phyloP scores from a whole-genome alignment of 2,329 filamentous ascomycete genomes.

The Claviceps africana region DNA sequence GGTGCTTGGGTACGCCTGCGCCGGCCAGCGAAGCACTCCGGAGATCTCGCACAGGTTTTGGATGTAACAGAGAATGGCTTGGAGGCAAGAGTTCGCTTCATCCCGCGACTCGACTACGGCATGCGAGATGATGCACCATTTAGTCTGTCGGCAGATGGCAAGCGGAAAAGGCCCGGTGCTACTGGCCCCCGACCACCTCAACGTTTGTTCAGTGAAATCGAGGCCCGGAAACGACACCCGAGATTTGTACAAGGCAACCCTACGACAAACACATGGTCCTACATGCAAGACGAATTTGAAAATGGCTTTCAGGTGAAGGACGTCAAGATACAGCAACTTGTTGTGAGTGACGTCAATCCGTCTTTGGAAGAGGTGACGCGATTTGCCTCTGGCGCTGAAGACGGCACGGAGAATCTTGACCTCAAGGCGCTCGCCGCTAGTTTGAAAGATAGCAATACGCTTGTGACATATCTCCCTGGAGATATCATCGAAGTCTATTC shows the following conservation, averaged over 20 bases:
- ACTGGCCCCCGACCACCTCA: constrained; percentile 64
- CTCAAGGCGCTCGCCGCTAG: constrained; percentile 81
- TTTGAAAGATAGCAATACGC: constrained; percentile 68
- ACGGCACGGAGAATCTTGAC: constrained; percentile 88
- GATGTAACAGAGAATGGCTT: constrained; percentile 88
- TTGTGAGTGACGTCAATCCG: constrained; percentile 83
- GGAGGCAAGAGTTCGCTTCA: constrained; percentile 72
- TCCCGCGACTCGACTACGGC: constrained; percentile 86
- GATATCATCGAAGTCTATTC: constrained; percentile 95
- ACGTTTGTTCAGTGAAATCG: constrained; percentile 80
- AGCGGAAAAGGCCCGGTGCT: constrained; percentile 61
- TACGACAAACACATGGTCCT: constrained; percentile 69
- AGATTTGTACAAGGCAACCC: constrained; percentile 49
- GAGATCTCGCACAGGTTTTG: constrained; percentile 82
- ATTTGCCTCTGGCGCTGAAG: constrained; percentile 76
- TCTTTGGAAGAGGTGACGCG: constrained; percentile 90
- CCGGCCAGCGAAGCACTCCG: constrained; percentile 65
- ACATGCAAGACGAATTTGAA: constrained; percentile 78
- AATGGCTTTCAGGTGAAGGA: constrained; percentile 91
- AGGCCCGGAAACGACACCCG: constrained; percentile 78
- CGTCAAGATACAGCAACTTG: constrained; percentile 74
- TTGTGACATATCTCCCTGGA: constrained; percentile 76
- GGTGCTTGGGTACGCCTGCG: constrained; percentile 87
- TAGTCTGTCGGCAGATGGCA: constrained; percentile 40
- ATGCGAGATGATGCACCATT: constrained; percentile 57